A percentile compares a stretch with the other conserved stretches of the same genome.
Conservation (phyloP, 768 basidiomycete genomes). For the Strobilomyces confusus region DNA sequence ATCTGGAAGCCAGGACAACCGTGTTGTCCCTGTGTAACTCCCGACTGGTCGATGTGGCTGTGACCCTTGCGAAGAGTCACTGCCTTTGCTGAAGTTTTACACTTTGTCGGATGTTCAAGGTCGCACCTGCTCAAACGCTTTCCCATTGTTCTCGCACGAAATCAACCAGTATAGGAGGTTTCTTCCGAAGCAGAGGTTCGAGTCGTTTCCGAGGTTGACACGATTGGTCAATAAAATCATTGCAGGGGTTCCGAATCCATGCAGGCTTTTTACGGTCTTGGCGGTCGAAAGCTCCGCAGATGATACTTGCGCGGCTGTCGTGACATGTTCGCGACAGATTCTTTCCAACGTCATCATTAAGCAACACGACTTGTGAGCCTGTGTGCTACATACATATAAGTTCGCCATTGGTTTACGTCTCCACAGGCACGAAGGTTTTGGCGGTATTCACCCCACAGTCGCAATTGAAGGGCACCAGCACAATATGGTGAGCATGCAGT, state of each 20-base stretch:
- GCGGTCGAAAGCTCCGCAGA: slow-evolving; percentile 89
- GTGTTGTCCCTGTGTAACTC: no score
- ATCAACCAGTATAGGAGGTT: neutral
- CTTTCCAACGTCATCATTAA: slow-evolving; percentile 85
- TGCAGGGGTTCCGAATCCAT: neutral
- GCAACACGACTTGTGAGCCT: slow-evolving; percentile 61
- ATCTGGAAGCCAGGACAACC: no score
- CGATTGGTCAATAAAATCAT: neutral
- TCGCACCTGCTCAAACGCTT: neutral
- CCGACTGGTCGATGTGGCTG: no score
- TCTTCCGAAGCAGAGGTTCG: neutral
- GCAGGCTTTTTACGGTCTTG: slow-evolving; percentile 54
- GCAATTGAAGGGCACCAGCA: slow-evolving; percentile 77
- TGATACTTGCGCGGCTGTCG: slow-evolving; percentile 88
- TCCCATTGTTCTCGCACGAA: neutral
- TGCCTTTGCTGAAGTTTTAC: no score
- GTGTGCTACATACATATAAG: no score
- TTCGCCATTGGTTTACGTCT: neutral
- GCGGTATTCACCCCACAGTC: slow-evolving; percentile 75
- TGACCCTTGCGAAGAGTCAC: neutral
- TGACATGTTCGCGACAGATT: slow-evolving; percentile 63
- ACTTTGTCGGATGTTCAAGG: neutral
- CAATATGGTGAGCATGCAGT: slow-evolving; percentile 54
- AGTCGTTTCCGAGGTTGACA: neutral
- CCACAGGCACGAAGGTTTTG: slow-evolving; percentile 30